Percentiles rank a stretch among this genome's conserved stretches.
These are phyloP conservation scores for Fagus crenata DNA, from an alignment of 306 rosid species.

Conservation along the genomic window DNA sequence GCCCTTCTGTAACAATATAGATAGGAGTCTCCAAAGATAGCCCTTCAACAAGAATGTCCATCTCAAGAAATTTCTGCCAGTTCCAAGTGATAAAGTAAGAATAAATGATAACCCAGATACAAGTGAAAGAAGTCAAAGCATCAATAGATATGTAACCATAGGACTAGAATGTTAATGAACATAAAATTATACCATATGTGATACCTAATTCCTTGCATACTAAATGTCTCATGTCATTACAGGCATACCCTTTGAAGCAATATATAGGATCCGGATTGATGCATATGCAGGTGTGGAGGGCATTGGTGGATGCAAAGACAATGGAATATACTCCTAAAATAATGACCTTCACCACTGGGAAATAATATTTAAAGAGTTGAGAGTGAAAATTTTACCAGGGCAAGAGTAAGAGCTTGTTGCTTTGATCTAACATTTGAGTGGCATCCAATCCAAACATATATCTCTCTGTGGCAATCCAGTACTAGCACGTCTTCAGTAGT, in stretches of 20 bases:
- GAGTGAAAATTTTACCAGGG: constrained; percentile 51
- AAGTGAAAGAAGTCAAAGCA: not conserved
- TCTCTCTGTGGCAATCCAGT: constrained; percentile 83
- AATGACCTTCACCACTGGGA: not conserved
- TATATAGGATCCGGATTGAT: not conserved
- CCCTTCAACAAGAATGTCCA: constrained; percentile 66
- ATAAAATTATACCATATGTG: not conserved
- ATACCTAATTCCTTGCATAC: not conserved
- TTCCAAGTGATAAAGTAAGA: constrained; percentile 25
- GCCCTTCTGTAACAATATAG: constrained; percentile 76
- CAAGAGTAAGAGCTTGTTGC: constrained; percentile 79
- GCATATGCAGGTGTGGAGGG: not conserved
- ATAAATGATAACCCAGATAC: constrained; percentile 6
- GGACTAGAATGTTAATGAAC: not conserved
- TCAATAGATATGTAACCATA: not conserved
- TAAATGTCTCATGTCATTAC: not conserved
- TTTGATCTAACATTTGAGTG: constrained; percentile 70
- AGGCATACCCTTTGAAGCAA: constrained; percentile 2
- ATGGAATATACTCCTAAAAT: not conserved
- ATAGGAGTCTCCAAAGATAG: constrained; percentile 60
- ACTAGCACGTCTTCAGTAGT: constrained; percentile 81
- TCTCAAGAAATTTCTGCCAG: constrained; percentile 82
- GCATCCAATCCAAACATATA: constrained; percentile 87
- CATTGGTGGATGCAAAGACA: not conserved
- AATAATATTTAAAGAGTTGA: not conserved